A percentile compares a stretch with the other conserved stretches of the same genome.
Evolutionary conservation across 305 asterid species (phyloP).

Genomic region (Fraxinus dipetala): DNA sequence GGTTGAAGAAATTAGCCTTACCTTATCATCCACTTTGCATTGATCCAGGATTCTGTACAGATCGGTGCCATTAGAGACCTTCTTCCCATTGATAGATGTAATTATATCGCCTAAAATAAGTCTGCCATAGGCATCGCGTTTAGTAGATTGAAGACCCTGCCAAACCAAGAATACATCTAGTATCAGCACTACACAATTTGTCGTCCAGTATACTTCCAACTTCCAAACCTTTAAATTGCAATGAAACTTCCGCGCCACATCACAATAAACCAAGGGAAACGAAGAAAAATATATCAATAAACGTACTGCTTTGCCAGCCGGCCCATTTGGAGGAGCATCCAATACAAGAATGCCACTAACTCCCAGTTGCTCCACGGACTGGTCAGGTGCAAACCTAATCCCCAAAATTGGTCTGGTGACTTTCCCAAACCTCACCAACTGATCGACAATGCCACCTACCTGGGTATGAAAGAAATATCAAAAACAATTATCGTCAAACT

Average conservation of each 20-base stretch:
- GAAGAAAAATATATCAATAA: background rate
- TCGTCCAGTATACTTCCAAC: background rate
- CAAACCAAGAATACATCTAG: slow-evolving; percentile 19
- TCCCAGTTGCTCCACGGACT: slow-evolving; percentile 96
- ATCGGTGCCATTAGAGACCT: slow-evolving; percentile 80
- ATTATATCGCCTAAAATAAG: slow-evolving; percentile 86
- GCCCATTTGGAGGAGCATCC: slow-evolving; percentile 94
- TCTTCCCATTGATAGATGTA: slow-evolving; percentile 83
- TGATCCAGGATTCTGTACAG: slow-evolving; percentile 95
- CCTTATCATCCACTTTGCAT: slow-evolving; percentile 92
- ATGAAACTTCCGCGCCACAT: slow-evolving; percentile 8
- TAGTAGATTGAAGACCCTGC: slow-evolving; percentile 87
- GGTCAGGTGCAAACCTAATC: slow-evolving; percentile 94
- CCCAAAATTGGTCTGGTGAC: slow-evolving; percentile 94
- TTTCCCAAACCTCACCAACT: slow-evolving; percentile 85
- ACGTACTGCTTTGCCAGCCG: slow-evolving; percentile 99
- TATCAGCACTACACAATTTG: slow-evolving; percentile 8
- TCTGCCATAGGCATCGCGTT: slow-evolving; percentile 91
- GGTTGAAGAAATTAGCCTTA: slow-evolving; percentile 21
- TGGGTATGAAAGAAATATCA: slow-evolving; percentile 22
- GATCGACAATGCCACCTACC: slow-evolving; percentile 97
- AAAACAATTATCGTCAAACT: background rate
- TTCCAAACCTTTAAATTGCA: background rate
- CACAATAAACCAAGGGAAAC: slow-evolving; percentile 15
- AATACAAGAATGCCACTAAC: slow-evolving; percentile 93